Evolutionary conservation across 345 rosid species (phyloP), one percentile per base, ranked within the genome.

Genomic region (Turnera subulata): DNA sequence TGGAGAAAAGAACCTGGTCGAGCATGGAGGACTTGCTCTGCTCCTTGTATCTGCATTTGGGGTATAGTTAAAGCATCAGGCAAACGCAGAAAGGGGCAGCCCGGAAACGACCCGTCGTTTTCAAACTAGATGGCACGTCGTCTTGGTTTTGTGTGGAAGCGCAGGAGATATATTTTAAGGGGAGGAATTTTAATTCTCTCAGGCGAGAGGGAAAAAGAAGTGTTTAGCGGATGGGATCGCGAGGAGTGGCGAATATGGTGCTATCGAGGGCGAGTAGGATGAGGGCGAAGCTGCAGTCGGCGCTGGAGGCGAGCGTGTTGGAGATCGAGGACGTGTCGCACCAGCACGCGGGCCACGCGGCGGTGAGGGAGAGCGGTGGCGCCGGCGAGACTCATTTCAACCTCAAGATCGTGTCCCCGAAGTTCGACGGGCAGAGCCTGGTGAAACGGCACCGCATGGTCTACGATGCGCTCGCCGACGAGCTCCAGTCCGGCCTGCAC

Each of bases 301-400:
- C 67, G 18, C 58, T 80, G 32, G 82, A 77, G 40, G 66, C 80
- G 7, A 67, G 51, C 38, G 18, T 55, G 42, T 50, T 88, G 25
- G 80, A 82, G 63, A 72, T 89, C 53, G 85, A 80, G 19, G 96
- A 88, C 76, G 85, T 85, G 14, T 88, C 86, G 18, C 73, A 73
- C 73, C 88, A 77, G 69, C 96, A 88, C 68, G 82, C 91, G 9
- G 85, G 96, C 29, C 96, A 78, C 35, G 75, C 80, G 50, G 84
- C 78, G 33, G 66, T 82, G 35, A 68, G 51, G 48, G 35, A 29
- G 35, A 72, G 50, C 6, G 65, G 48, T 56, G 17, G 50, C 40
- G 70, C 64, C 37, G 77, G 65, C 6, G 88, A 80, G 68, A 82
- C 82, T 40, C 84, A 82, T 37, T 82, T 82, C 81, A 75, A 80